Conservation (phyloP, 352 stramenopile genomes). For the Pythium volutum region DNA sequence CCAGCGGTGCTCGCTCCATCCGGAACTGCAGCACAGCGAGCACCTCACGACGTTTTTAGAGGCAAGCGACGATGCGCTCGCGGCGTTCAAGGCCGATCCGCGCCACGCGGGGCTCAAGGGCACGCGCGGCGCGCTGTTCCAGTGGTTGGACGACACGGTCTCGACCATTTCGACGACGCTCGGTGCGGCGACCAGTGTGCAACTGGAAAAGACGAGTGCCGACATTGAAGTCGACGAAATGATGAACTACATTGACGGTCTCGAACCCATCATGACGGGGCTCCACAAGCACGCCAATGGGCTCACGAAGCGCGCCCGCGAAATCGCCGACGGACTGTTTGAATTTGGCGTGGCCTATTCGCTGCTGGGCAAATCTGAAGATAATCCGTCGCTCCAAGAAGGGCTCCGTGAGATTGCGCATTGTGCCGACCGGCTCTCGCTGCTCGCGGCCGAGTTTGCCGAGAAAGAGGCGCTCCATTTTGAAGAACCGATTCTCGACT, state of each 20-base stretch:
- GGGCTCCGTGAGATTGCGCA: slow-evolving; percentile 91
- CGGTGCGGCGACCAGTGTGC: slow-evolving; percentile 35
- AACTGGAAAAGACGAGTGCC: slow-evolving; percentile 83
- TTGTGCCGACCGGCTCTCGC: slow-evolving; percentile 90
- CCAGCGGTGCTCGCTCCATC: slow-evolving; percentile 71
- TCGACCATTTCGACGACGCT: slow-evolving; percentile 79
- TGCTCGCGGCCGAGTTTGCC: slow-evolving; percentile 90
- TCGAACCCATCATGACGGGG: slow-evolving; percentile 95
- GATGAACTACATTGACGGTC: slow-evolving; percentile 93
- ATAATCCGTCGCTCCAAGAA: slow-evolving; percentile 90
- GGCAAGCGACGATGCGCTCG: slow-evolving; percentile 65
- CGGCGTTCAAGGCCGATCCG: slow-evolving; percentile 62
- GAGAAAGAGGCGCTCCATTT: slow-evolving; percentile 92
- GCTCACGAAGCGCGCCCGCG: slow-evolving; percentile 92
- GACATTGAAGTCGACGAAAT: slow-evolving; percentile 96
- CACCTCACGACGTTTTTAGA: slow-evolving; percentile 86
- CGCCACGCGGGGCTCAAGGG: slow-evolving; percentile 49
- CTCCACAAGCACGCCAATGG: slow-evolving; percentile 93
- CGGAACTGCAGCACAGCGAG: slow-evolving; percentile 81
- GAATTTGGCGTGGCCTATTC: slow-evolving; percentile 97
- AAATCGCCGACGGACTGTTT: slow-evolving; percentile 95
- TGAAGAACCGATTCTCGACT: slow-evolving; percentile 95
- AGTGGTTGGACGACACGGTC: slow-evolving; percentile 88
- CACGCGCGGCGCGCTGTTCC: slow-evolving; percentile 65
- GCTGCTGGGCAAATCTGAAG: slow-evolving; percentile 92